Evolutionary conservation across 139 green algal genomes (phyloP), one percentile per base, ranked within the genome.

Genomic region (Chlamydomonas applanata): DNA sequence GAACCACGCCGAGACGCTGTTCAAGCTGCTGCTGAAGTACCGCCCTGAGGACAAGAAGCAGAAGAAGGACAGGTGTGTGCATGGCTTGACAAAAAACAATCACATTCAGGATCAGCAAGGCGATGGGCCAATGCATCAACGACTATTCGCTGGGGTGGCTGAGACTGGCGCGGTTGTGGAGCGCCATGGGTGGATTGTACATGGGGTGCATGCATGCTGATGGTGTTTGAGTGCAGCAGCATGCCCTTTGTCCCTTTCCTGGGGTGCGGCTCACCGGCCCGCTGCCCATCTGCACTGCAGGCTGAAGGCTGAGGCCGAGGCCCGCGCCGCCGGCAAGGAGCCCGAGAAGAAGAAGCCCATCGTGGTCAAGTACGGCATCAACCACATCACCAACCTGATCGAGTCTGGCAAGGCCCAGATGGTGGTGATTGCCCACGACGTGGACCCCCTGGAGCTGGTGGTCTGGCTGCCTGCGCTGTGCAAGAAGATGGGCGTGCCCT

Each of bases 1-100:
- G 87, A 98, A 97, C 91, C 79, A 91, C 68, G 95, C 95, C 33
- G 81, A 93, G 82, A 93, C 84, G 24, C 71, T 98, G 35, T 98
- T 99, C 91, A 98, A 98, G 89, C 88, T 99, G 81, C 86, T 99
- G 78, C 79, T 99, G 56, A 99, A 99, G 91, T 99, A 97, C 88
- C 74, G 95, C 20, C 95, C 95, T n/a, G 95, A 99, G 88, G 93
- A 97, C 89, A 94, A 95, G 85, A 93, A 93, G 57, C 87, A 93
- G 76, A 99, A 99, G 94, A 93, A 91, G 76, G 91, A 96, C 32
- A 72, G 52, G 68, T 64, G 30, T 29, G n/a, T 63, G 13, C n/a
- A 9, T n/a, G n/a, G n/a, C n/a, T n/a, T n/a, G n/a, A n/a, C n/a
- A n/a, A n/a, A n/a, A n/a, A n/a, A n/a, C n/a, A n/a, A n/a, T n/a